Evolutionary conservation across 2,329 filamentous ascomycete species (phyloP).

Genomic region (Diaporthe amygdali): DNA sequence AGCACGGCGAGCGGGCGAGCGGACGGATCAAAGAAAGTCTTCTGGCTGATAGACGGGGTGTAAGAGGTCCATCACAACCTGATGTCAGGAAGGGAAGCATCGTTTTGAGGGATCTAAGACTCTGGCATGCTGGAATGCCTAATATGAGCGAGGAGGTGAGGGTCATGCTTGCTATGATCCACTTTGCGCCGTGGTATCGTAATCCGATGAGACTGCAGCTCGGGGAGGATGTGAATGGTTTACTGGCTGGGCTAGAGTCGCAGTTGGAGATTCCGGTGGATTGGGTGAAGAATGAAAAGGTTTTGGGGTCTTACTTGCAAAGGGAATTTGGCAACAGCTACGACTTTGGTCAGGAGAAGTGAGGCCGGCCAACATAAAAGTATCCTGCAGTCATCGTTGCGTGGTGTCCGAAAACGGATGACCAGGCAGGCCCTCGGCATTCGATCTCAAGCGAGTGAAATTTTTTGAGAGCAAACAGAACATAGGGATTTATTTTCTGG

Average conservation of each 20-base stretch:
- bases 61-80: constrained; percentile 54
- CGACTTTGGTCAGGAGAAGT: constrained; percentile 58
- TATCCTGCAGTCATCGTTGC: too few species aligned
- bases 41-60: constrained; percentile 41
- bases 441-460: too few species aligned
- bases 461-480: too few species aligned
- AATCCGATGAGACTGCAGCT: constrained; percentile 63
- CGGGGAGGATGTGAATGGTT: constrained; percentile 50
- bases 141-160: constrained; percentile 55
- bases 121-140: constrained; percentile 70
- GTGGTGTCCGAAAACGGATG: too few species aligned
- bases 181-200: constrained; percentile 62
- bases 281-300: constrained; percentile 49
- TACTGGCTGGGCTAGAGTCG: constrained; percentile 46
- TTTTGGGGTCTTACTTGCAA: constrained; percentile 53
- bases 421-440: too few species aligned
- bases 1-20: constrained; percentile 59
- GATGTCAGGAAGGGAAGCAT: constrained; percentile 58
- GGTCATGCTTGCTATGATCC: constrained; percentile 66
- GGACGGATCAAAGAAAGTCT: constrained; percentile 50
- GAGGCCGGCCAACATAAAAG: not conserved
- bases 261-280: constrained; percentile 50
- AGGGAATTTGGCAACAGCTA: constrained; percentile 66
- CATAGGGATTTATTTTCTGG: too few species aligned
- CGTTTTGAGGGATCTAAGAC: constrained; percentile 62